Conservation (phyloP, 345 rosid species). For the Rhodomyrtus tomentosa region DNA sequence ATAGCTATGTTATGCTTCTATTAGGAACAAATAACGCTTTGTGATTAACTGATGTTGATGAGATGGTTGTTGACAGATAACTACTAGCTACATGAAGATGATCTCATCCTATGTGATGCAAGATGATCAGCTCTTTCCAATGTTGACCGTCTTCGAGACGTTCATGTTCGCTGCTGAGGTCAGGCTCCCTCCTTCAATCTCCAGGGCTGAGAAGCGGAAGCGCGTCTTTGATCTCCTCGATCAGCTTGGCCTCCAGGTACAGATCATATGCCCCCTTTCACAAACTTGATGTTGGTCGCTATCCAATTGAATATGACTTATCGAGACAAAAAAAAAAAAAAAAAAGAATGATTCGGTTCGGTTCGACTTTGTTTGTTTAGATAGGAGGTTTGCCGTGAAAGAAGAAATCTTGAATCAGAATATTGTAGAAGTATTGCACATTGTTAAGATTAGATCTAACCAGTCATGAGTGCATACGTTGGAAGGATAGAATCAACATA, state of each 20-base stretch:
- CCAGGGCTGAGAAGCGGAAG: constrained; percentile 52
- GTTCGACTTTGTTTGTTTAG: not conserved
- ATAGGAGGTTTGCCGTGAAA: not conserved
- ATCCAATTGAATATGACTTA: not conserved
- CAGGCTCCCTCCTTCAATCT: constrained; percentile 60
- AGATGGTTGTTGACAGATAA: constrained; percentile 21
- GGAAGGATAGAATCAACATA: not conserved
- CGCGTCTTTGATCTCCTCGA: constrained; percentile 56
- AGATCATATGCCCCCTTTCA: not conserved
- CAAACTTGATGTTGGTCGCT: not conserved
- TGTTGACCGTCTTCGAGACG: constrained; percentile 69
- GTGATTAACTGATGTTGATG: not conserved
- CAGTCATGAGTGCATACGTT: not conserved
- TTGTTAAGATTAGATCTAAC: not conserved
- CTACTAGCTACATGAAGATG: constrained; percentile 65
- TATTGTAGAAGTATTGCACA: not conserved
- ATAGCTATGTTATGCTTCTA: not conserved
- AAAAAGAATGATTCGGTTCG: not conserved
- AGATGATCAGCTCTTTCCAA: constrained; percentile 81
- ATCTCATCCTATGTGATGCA: constrained; percentile 87
- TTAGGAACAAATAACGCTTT: not conserved
- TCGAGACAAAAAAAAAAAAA: not conserved
- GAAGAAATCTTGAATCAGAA: not conserved
- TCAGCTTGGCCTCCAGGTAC: constrained; percentile 65
- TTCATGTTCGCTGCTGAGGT: constrained; percentile 82